A percentile compares a stretch with the other conserved stretches of the same genome.
phyloP scores from a whole-genome alignment of 1,139 yeast species.

The Diutina rugosa region DNA sequence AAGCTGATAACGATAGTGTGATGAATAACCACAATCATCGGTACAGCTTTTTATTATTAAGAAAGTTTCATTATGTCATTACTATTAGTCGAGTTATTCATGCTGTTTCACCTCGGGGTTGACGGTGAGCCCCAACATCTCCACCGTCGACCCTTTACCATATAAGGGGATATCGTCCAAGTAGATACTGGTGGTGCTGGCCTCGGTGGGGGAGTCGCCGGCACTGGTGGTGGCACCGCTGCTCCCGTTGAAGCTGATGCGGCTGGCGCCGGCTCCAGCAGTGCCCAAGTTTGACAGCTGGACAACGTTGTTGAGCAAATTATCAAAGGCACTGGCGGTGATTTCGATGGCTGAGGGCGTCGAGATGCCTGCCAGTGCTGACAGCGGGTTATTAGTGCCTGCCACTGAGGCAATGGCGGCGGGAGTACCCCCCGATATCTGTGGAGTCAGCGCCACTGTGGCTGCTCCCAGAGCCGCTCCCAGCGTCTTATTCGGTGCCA shows the following conservation, averaged over 20 bases:
- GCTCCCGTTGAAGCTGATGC: neutral
- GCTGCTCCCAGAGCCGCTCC: neutral
- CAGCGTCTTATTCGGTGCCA: neutral
- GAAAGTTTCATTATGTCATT: neutral
- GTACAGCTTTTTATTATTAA: too few relatives aligned
- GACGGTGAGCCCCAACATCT: constrained; percentile 18
- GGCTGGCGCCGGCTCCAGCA: neutral
- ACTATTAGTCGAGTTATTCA: neutral
- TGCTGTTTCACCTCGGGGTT: constrained; percentile 10
- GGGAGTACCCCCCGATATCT: neutral
- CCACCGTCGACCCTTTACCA: constrained; percentile 29
- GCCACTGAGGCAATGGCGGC: neutral
- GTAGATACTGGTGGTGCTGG: constrained; percentile 13
- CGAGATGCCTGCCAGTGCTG: neutral
- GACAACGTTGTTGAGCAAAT: constrained; percentile 16
- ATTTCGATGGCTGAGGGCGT: constrained; percentile 10
- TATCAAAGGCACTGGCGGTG: constrained; percentile 19
- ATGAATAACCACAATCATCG: too few relatives aligned
- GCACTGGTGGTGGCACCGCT: neutral
- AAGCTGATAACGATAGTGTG: neutral
- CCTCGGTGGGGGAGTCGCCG: constrained; percentile 6
- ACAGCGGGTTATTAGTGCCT: neutral
- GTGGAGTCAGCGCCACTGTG: neutral
- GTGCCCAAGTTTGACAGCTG: neutral
- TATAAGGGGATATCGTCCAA: constrained; percentile 27